Percentiles rank a stretch among this genome's conserved stretches.
These are phyloP conservation scores for Komagataella ulmi DNA, from an alignment of 805 yeast species.

Conservation along the genomic window DNA sequence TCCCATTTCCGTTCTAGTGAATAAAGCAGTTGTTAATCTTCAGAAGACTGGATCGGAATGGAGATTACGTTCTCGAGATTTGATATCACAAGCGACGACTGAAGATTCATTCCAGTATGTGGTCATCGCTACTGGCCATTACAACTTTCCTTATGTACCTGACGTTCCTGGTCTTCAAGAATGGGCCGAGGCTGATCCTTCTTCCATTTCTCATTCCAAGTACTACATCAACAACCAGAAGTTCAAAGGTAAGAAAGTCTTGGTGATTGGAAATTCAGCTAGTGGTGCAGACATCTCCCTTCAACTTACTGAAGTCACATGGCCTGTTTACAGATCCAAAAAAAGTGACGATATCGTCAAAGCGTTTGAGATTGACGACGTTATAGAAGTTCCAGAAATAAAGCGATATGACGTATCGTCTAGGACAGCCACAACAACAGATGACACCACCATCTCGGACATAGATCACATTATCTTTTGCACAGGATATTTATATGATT, in stretches of 20 bases:
- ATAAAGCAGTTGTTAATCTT: conserved; percentile 33
- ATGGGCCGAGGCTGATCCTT: conserved; percentile 18
- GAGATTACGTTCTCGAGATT: conserved; percentile 9
- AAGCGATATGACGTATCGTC: conserved; percentile 13
- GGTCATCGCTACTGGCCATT: conserved; percentile 33
- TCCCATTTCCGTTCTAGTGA: conserved; percentile 21
- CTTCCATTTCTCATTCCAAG: conserved; percentile 29
- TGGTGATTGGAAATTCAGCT: conserved; percentile 17
- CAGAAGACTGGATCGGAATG: conserved; percentile 15
- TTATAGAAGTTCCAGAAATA: conserved; percentile 12
- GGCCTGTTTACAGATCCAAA: conserved; percentile 14
- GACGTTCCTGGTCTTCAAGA: conserved; percentile 23
- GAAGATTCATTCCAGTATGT: conserved; percentile 18
- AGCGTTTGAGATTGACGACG: conserved; percentile 10
- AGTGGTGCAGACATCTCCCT: conserved; percentile 11
- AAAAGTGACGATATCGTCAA: conserved; percentile 13
- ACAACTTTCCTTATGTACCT: conserved; percentile 32
- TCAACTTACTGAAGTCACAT: conserved; percentile 17
- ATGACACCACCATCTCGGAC: conserved; percentile 29
- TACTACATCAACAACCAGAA: conserved; percentile 20
- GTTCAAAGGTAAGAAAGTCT: conserved; percentile 17
- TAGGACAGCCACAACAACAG: conserved; percentile 27
- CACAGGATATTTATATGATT: conserved; percentile 60
- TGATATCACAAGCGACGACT: background rate
- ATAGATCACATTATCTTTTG: conserved; percentile 55